phyloP scores from a whole-genome alignment of 2,329 filamentous ascomycete species.

The Scedosporium boydii region DNA sequence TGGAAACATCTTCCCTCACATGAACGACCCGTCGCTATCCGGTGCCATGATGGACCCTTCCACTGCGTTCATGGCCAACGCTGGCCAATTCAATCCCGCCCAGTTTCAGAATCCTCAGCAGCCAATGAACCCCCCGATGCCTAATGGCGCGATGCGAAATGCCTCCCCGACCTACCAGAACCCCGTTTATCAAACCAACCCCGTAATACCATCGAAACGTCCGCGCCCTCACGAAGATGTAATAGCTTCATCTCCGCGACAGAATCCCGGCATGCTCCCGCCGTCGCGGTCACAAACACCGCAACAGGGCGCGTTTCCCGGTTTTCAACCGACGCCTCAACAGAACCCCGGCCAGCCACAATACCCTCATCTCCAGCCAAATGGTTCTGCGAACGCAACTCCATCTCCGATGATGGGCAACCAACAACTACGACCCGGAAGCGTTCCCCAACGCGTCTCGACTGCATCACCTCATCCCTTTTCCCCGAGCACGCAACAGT shows the following conservation, averaged over 20 bases:
- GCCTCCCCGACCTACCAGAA: slow-evolving; percentile 71
- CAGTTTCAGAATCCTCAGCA: slow-evolving; percentile 46
- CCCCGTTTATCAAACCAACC: slow-evolving; percentile 72
- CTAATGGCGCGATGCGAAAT: slow-evolving; percentile 77
- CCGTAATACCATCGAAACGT: slow-evolving; percentile 84
- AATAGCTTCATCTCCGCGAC: slow-evolving; percentile 71
- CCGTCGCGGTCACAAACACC: slow-evolving; percentile 89
- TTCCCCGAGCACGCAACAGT: slow-evolving; percentile 65
- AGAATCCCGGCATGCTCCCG: slow-evolving; percentile 63
- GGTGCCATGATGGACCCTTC: slow-evolving; percentile 56
- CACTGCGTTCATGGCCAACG: slow-evolving; percentile 48
- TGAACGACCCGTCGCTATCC: slow-evolving; percentile 42
- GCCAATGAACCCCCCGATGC: slow-evolving; percentile 47
- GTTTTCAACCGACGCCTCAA: slow-evolving; percentile 55
- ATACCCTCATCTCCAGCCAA: slow-evolving; percentile 75
- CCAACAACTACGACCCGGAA: slow-evolving; percentile 65
- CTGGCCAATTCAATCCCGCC: slow-evolving; percentile 49
- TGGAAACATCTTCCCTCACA: slow-evolving; percentile 58
- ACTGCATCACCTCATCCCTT: slow-evolving; percentile 91
- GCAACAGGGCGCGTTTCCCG: slow-evolving; percentile 47
- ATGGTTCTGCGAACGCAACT: slow-evolving; percentile 73
- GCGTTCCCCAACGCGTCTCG: slow-evolving; percentile 70
- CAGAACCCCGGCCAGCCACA: slow-evolving; percentile 56
- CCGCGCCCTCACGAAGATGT: slow-evolving; percentile 75
- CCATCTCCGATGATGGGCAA: slow-evolving; percentile 89